A percentile compares a stretch with the other conserved stretches of the same genome.
Conservation (phyloP, 306 rosid genomes). For the Vicia villosa region DNA sequence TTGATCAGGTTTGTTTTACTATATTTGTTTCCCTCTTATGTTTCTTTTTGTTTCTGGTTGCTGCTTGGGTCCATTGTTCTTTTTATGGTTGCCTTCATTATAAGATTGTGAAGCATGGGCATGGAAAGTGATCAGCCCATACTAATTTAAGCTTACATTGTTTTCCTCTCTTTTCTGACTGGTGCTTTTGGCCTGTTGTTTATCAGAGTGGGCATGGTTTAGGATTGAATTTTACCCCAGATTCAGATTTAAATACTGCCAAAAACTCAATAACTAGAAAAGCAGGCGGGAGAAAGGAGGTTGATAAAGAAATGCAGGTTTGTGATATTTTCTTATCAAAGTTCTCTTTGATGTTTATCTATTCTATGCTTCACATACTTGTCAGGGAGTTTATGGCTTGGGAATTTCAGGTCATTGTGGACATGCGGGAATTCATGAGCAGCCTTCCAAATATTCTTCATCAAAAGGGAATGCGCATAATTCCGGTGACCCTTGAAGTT, state of each 20-base stretch:
- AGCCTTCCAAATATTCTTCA: constrained; percentile 98
- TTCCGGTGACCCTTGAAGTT: constrained; percentile 94
- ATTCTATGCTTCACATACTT: constrained; percentile 22
- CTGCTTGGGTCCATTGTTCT: constrained; percentile 25
- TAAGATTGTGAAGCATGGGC: not conserved
- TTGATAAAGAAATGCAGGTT: constrained; percentile 84
- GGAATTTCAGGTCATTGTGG: constrained; percentile 81
- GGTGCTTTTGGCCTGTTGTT: constrained; percentile 39
- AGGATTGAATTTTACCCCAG: constrained; percentile 65
- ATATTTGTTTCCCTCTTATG: not conserved
- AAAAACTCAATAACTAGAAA: constrained; percentile 83
- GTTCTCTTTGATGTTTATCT: constrained; percentile 11
- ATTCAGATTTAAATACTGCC: constrained; percentile 48
- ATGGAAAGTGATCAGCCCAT: not conserved
- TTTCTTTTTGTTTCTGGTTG: constrained; percentile 18
- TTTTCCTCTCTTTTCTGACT: constrained; percentile 24
- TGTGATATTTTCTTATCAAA: constrained; percentile 32
- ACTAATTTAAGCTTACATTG: not conserved
- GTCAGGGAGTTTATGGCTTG: constrained; percentile 22
- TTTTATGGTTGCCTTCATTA: constrained; percentile 2
- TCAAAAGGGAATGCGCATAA: constrained; percentile 89
- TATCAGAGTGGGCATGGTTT: constrained; percentile 66
- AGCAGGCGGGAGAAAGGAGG: constrained; percentile 90
- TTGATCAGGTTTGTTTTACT: constrained; percentile 71
- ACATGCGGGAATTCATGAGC: constrained; percentile 99